Evolutionary conservation across 2,329 filamentous ascomycete genomes (phyloP).

Genomic region (Rutstroemia sp.): DNA sequence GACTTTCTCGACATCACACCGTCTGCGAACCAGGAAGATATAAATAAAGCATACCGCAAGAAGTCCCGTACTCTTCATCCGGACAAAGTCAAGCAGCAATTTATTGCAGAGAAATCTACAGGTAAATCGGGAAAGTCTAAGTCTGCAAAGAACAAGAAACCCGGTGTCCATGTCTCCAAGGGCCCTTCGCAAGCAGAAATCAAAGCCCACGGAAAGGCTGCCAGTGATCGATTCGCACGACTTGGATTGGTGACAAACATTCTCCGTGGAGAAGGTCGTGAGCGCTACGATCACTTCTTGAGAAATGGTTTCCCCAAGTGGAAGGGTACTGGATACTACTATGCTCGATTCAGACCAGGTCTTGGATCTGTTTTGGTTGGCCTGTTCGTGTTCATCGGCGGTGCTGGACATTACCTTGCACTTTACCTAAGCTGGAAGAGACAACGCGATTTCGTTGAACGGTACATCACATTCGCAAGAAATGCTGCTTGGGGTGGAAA

Average conservation of each 20-base stretch:
- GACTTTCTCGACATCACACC: conserved; percentile 75
- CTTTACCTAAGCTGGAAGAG: conserved; percentile 83
- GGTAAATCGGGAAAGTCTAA: conserved; percentile 41
- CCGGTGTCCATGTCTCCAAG: conserved; percentile 60
- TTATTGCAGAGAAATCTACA: conserved; percentile 57
- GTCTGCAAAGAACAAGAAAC: conserved; percentile 45
- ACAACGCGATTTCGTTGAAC: conserved; percentile 82
- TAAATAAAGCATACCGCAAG: conserved; percentile 91
- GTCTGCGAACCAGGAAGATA: conserved; percentile 72
- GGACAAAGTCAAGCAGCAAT: conserved; percentile 87
- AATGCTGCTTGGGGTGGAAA: conserved; percentile 79
- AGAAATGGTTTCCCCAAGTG: conserved; percentile 88
- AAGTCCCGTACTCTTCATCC: conserved; percentile 79
- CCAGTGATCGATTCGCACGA: conserved; percentile 74
- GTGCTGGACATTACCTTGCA: conserved; percentile 78
- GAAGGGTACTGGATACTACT: conserved; percentile 99
- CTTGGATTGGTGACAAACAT: conserved; percentile 81
- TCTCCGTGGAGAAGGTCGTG: conserved; percentile 70
- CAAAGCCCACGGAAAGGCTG: conserved; percentile 70
- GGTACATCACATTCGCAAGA: conserved; percentile 85
- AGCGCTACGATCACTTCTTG: conserved; percentile 92
- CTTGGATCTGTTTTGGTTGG: conserved; percentile 77
- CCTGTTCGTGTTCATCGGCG: conserved; percentile 74
- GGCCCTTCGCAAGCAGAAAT: conserved; percentile 67
- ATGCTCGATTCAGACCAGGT: conserved; percentile 85